Percentiles rank a stretch among this genome's conserved stretches.
phyloP scores from a whole-genome alignment of 805 yeast species.

The Lipomyces orientalis region DNA sequence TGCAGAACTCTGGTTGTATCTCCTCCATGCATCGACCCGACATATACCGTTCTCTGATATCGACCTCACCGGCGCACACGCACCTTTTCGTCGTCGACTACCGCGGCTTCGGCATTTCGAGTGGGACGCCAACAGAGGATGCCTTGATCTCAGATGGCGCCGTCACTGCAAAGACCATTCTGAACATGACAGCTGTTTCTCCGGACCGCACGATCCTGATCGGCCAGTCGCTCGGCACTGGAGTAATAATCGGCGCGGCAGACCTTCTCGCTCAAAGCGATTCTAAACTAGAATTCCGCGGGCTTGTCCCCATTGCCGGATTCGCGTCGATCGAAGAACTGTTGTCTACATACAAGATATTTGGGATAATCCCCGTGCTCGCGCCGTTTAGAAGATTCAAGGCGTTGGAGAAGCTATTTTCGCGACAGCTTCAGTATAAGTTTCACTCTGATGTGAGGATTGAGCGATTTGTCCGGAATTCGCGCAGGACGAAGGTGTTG shows the following conservation, averaged over 20 bases:
- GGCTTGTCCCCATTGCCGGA: conserved; percentile 30
- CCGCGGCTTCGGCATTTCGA: conserved; percentile 34
- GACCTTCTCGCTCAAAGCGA: conserved; percentile 17
- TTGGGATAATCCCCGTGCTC: conserved; percentile 26
- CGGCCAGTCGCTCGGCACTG: conserved; percentile 37
- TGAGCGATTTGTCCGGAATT: conserved; percentile 22
- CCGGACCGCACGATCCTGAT: conserved; percentile 17
- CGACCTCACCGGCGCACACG: conserved; percentile 30
- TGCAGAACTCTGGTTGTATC: conserved; percentile 25
- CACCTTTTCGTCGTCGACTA: conserved; percentile 32
- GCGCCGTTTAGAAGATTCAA: conserved; percentile 12
- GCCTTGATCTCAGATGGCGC: conserved; percentile 28
- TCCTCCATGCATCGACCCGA: conserved; percentile 27
- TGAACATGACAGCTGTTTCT: conserved; percentile 15
- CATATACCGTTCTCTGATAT: conserved; percentile 24
- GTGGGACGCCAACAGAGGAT: conserved; percentile 28
- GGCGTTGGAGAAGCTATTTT: neutral
- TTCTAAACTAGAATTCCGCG: conserved; percentile 14
- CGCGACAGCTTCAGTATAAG: conserved; percentile 12
- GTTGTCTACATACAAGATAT: conserved; percentile 11
- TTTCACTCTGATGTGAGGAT: conserved; percentile 26
- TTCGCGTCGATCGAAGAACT: conserved; percentile 31
- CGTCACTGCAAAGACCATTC: conserved; percentile 8
- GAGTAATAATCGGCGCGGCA: conserved; percentile 30
- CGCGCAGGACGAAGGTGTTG: conserved; percentile 19